Evolutionary conservation across 345 rosid species (phyloP), one percentile per base, ranked within the genome.

Genomic region (Streptanthus diversifolius): DNA sequence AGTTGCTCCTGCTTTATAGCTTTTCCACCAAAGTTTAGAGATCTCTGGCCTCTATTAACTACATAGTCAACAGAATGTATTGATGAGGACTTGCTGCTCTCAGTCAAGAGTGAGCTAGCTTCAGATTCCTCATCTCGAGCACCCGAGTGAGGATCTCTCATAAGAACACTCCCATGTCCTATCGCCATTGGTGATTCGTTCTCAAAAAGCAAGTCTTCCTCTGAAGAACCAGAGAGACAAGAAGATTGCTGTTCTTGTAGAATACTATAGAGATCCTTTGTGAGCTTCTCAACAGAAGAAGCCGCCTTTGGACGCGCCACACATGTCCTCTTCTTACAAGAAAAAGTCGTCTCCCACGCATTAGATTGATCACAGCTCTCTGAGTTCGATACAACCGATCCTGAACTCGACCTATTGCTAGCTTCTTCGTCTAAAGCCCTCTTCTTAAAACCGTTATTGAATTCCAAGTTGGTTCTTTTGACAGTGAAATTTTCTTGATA

Each of bases 361-460:
- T 83, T 86, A 43, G 97, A 88, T 58, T 90, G 98, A 69, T 80
- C 98, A 77, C 96, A 90, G 84, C 98, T 95, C 82, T 95, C 98
- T 0, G 98, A 86, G 74, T 95, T 92, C 30, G 98, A 95, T 71
- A 92, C 80, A 55, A 95, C 99, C 7, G 99, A 95, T 1, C 99
- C 99, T n/a, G 98, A 95, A 80, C 99, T 95, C 12, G 98, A 95
- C 53, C 95, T 86, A 45, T 95, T 92, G 79, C 96, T 92, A 17
- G 77, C 68, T 80, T 90, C 96, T 77, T 95, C 99, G 54, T 89
- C 98, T 19, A 83, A 21, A 64, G 73, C 81, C 84, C 81, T 92
- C 61, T 70, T 85, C 70, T 78, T 78, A 60, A 82, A 84, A 70
- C 84, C 88, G 27, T 79, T 83, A 55, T 48, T 76, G 80, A 84